Evolutionary conservation across 257 asterid genomes (phyloP).

Genomic region (Solanum boliviense): DNA sequence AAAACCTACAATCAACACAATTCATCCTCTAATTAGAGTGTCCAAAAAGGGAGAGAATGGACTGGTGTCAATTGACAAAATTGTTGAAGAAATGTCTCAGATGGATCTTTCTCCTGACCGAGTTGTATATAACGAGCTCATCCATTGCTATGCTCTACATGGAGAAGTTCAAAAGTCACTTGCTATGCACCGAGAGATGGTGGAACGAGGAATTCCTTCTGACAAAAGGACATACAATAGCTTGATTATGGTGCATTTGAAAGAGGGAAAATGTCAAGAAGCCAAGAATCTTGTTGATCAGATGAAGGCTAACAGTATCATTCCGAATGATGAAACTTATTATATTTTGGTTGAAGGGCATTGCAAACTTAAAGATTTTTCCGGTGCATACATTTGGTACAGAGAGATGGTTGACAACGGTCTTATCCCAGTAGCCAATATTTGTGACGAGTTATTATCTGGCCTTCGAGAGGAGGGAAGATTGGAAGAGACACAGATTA

Average conservation of each 20-base stretch:
- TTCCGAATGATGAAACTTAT: conserved; percentile 43
- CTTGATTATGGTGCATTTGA: conserved; percentile 49
- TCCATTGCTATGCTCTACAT: conserved; percentile 37
- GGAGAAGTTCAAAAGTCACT: conserved; percentile 38
- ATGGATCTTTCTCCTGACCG: conserved; percentile 46
- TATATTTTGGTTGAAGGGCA: conserved; percentile 46
- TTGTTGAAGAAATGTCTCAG: conserved; percentile 43
- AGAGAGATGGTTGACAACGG: conserved; percentile 44
- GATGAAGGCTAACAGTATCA: conserved; percentile 39
- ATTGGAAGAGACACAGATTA: conserved; percentile 31
- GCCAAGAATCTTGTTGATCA: conserved; percentile 38
- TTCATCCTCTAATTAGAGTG: conserved; percentile 47
- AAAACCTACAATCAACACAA: conserved; percentile 53
- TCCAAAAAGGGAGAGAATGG: conserved; percentile 28
- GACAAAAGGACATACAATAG: conserved; percentile 58
- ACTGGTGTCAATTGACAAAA: conserved; percentile 34
- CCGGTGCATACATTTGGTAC: conserved; percentile 54
- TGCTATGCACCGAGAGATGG: conserved; percentile 38
- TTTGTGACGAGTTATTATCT: conserved; percentile 35
- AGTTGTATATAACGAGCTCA: conserved; percentile 50
- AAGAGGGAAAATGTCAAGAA: conserved; percentile 30
- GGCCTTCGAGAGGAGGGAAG: conserved; percentile 50
- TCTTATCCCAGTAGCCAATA: conserved; percentile 29
- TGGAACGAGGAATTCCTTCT: conserved; percentile 27
- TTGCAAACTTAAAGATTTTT: conserved; percentile 44